phyloP scores from a whole-genome alignment of 1,284 basidiomycete species.

The Heterobasidion parviporum region DNA sequence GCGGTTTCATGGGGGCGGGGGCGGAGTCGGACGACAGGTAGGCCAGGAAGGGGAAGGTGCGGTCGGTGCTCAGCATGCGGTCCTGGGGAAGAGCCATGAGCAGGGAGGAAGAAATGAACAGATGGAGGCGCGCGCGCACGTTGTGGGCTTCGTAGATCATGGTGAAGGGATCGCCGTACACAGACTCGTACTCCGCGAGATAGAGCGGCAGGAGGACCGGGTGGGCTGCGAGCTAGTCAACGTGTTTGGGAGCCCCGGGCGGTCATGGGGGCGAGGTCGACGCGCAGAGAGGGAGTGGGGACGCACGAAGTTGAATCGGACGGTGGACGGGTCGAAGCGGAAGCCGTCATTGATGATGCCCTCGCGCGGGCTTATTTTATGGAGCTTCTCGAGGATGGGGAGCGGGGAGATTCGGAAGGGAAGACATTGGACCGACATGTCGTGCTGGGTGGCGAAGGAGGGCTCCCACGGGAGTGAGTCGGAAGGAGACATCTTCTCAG shows the following conservation, averaged over 20 bases:
- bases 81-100: background rate
- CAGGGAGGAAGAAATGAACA: background rate
- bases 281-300: slow-evolving; percentile 4
- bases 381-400: background rate
- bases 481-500: slow-evolving; percentile 1
- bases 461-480: background rate
- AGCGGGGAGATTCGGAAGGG: background rate
- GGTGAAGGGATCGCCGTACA: background rate
- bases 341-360: background rate
- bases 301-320: slow-evolving; percentile 1
- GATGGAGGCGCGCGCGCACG: background rate
- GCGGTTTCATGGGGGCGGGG: no score
- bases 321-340: background rate
- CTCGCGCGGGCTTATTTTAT: background rate
- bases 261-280: background rate
- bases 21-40: background rate
- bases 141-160: background rate
- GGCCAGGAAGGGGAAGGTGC: background rate
- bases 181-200: slow-evolving; percentile 22
- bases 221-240: slow-evolving; percentile 33
- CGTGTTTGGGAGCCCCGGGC: background rate
- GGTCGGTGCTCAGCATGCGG: background rate
- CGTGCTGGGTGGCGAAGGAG: slow-evolving; percentile 23
- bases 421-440: slow-evolving; percentile 2
- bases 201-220: slow-evolving; percentile 35